Evolutionary conservation across 1,284 basidiomycete genomes (phyloP).

Genomic region (Rhodotorula sp.): DNA sequence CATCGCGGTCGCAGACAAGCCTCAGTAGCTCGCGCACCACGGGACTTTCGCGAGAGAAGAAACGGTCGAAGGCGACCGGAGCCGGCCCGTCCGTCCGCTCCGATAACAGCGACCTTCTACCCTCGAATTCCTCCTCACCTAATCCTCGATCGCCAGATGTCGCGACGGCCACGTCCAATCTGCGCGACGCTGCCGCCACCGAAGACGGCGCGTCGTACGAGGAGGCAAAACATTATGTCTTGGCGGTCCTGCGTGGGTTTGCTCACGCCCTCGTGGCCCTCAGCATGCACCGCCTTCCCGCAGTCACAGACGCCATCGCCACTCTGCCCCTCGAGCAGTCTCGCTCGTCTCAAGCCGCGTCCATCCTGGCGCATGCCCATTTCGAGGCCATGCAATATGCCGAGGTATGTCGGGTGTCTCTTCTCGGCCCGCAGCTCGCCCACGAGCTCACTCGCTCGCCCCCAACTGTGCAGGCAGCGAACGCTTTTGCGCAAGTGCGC

Average conservation of each 20-base stretch:
- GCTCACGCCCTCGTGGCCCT: slow-evolving; percentile 71
- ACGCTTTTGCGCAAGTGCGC: slow-evolving; percentile 76
- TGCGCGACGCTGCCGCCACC: slow-evolving; percentile 47
- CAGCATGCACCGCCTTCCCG: slow-evolving; percentile 69
- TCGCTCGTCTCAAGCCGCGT: slow-evolving; percentile 63
- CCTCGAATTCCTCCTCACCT: slow-evolving; percentile 3
- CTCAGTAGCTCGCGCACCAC: not conserved
- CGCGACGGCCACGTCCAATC: slow-evolving; percentile 58
- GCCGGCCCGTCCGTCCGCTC: slow-evolving; percentile 30
- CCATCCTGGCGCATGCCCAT: slow-evolving; percentile 76
- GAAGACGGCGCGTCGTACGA: slow-evolving; percentile 55
- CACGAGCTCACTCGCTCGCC: not conserved
- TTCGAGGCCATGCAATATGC: slow-evolving; percentile 84
- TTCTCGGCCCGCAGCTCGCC: not conserved
- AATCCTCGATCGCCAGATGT: slow-evolving; percentile 42
- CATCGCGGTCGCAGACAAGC: slow-evolving; percentile 17
- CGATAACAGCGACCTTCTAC: slow-evolving; percentile 21
- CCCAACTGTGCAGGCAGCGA: slow-evolving; percentile 64
- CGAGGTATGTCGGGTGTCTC: slow-evolving; percentile 60
- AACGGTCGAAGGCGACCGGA: slow-evolving; percentile 25
- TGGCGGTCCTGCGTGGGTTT: slow-evolving; percentile 74
- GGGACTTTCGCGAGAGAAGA: slow-evolving; percentile 29
- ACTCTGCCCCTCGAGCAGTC: slow-evolving; percentile 72
- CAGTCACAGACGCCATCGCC: slow-evolving; percentile 71
- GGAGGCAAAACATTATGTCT: slow-evolving; percentile 67